phyloP scores from a whole-genome alignment of 2,329 filamentous ascomycete genomes.

The Phyllosticta ampelicida region DNA sequence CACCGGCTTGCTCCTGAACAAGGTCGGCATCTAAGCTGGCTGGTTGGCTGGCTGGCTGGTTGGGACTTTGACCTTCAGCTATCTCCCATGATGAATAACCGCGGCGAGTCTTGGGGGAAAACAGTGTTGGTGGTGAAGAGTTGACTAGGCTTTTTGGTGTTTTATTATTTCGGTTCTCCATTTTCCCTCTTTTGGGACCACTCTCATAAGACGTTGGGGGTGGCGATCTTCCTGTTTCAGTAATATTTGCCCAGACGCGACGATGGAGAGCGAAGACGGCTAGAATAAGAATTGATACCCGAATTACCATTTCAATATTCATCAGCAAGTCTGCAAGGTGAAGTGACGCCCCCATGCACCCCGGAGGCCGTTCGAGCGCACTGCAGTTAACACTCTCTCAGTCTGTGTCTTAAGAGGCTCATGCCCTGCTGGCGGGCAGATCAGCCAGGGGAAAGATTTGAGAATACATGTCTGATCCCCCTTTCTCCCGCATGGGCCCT shows the following conservation, averaged over 20 bases:
- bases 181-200: background rate
- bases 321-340: background rate
- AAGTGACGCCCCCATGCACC: background rate
- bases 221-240: background rate
- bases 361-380: too few relatives aligned
- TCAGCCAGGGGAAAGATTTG: too few relatives aligned
- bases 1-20: constrained; percentile 18
- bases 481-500: too few relatives aligned
- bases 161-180: background rate
- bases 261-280: background rate
- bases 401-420: too few relatives aligned
- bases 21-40: constrained; percentile 21
- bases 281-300: background rate
- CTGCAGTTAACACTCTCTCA: too few relatives aligned
- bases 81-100: too few relatives aligned
- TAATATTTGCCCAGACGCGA: background rate
- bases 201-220: background rate
- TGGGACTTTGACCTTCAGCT: background rate
- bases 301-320: background rate
- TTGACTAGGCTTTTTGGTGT: background rate
- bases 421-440: too few relatives aligned
- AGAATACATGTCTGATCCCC: too few relatives aligned
- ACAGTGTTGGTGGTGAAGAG: background rate
- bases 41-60: constrained; percentile 11
- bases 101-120: background rate